phyloP scores from a whole-genome alignment of 2,329 filamentous ascomycete genomes.

The Onygenales sp. region DNA sequence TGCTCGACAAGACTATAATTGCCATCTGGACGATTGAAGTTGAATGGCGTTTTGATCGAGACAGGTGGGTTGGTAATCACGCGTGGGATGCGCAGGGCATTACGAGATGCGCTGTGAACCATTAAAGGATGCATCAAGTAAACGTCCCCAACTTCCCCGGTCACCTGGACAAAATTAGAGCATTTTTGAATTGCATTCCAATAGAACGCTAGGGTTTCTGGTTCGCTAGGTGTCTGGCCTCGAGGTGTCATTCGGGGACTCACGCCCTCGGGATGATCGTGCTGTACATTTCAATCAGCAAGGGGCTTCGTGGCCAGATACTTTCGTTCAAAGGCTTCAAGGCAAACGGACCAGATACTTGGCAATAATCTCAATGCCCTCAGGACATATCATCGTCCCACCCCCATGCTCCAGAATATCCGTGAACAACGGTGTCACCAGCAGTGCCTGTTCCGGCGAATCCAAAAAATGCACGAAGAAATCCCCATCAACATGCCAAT shows the following conservation, averaged over 20 bases:
- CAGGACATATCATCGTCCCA: slow-evolving; percentile 55
- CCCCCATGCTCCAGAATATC: slow-evolving; percentile 53
- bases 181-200: slow-evolving; percentile 28
- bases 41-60: slow-evolving; percentile 38
- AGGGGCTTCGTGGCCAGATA: neutral
- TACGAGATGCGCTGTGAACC: slow-evolving; percentile 45
- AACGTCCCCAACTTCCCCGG: slow-evolving; percentile 44
- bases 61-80: slow-evolving; percentile 50
- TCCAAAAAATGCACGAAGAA: slow-evolving; percentile 66
- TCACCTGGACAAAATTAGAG: slow-evolving; percentile 42
- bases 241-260: slow-evolving; percentile 56
- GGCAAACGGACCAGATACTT: slow-evolving; percentile 37
- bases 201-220: slow-evolving; percentile 26
- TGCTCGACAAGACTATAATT: slow-evolving; percentile 2
- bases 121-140: slow-evolving; percentile 47
- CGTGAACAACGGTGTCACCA: slow-evolving; percentile 59
- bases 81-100: slow-evolving; percentile 37
- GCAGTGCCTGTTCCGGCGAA: slow-evolving; percentile 57
- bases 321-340: neutral
- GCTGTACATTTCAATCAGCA: slow-evolving; percentile 13
- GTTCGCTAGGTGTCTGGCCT: slow-evolving; percentile 24
- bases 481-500: slow-evolving; percentile 63
- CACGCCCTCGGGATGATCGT: slow-evolving; percentile 55
- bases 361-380: slow-evolving; percentile 49
- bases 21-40: slow-evolving; percentile 1